Evolutionary conservation across 345 rosid genomes (phyloP), one percentile per base, ranked within the genome.

Genomic region (Kernera saxatilis): DNA sequence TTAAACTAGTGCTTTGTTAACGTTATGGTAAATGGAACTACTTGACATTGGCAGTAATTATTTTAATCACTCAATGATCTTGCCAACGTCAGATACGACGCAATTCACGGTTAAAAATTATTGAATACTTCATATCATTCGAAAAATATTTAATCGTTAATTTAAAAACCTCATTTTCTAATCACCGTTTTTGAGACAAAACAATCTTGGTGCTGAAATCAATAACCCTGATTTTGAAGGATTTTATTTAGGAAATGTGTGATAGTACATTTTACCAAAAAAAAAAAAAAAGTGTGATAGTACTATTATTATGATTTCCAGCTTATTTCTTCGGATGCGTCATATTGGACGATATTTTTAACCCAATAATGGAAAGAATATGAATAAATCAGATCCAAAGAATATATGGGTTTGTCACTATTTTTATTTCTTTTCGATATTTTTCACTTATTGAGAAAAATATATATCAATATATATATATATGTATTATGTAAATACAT

Each of bases 131-230:
- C 13, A n/a, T n/a, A n/a, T 23, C 23, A 54, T 44, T 17, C 57
- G 46, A 23, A 33, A 69, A 58, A 58, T 0, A 44, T 44, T 32
- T 21, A 23, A 30, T 45, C 14, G 14, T 18, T n/a, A n/a, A n/a
- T n/a, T 32, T 25, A 60, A 23, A 27, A 39, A 30, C 12, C 51
- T 49, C 32, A 37, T 73, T 56, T 73, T 46, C 36, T 65, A 56
- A 46, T 66, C 60, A 29, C 60, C 36, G 21, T n/a, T 57, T 25
- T 32, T 26, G 9, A 73, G 49, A 73, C 9, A 44, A 55, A 54
- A 73, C 71, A 64, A 45, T 48, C 10, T 17, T n/a, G 71, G 50
- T 73, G 57, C 65, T 64, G 71, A 73, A 64, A 26, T 64, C 71
- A 48, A 73, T 55, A 35, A 45, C 35, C 30, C 26, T 71, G 6